A percentile compares a stretch with the other conserved stretches of the same genome.
phyloP scores from a whole-genome alignment of 2,329 filamentous ascomycete species.

The Beauveria scarabaeidicola region DNA sequence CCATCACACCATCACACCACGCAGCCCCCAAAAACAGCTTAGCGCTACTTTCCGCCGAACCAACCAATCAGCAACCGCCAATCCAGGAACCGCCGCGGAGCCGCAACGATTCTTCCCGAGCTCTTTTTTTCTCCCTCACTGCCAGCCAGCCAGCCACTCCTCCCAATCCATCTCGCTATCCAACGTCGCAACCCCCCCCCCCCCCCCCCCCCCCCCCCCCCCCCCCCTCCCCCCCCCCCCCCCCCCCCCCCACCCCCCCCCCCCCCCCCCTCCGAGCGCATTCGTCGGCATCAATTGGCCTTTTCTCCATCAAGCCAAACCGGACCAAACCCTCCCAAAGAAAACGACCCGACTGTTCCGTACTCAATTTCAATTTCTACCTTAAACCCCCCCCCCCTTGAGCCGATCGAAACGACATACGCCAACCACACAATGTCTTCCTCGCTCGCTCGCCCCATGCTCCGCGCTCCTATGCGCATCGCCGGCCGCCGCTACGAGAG shows the following conservation, averaged over 20 bases:
- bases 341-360: constrained; percentile 4
- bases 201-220: background rate
- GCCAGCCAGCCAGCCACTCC: constrained; percentile 16
- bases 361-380: constrained; percentile 9
- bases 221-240: background rate
- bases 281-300: constrained; percentile 27
- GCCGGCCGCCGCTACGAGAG: constrained; percentile 54
- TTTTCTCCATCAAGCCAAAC: constrained; percentile 19
- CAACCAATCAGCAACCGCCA: constrained; percentile 14
- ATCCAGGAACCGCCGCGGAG: constrained; percentile 5
- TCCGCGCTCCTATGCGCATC: constrained; percentile 38
- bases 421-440: constrained; percentile 19
- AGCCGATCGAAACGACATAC: constrained; percentile 8
- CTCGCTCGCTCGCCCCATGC: constrained; percentile 34
- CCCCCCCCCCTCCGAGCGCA: background rate
- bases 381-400: constrained; percentile 8
- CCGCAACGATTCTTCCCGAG: constrained; percentile 38
- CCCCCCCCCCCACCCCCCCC: constrained; percentile 1
- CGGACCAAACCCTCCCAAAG: background rate
- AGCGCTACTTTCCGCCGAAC: constrained; percentile 17
- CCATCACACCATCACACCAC: background rate
- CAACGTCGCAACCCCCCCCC: constrained; percentile 12
- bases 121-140: constrained; percentile 36
- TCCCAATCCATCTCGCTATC: constrained; percentile 14
- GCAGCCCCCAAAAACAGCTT: constrained; percentile 21